phyloP scores from a whole-genome alignment of 345 rosid genomes.

The Aurinia saxatilis region DNA sequence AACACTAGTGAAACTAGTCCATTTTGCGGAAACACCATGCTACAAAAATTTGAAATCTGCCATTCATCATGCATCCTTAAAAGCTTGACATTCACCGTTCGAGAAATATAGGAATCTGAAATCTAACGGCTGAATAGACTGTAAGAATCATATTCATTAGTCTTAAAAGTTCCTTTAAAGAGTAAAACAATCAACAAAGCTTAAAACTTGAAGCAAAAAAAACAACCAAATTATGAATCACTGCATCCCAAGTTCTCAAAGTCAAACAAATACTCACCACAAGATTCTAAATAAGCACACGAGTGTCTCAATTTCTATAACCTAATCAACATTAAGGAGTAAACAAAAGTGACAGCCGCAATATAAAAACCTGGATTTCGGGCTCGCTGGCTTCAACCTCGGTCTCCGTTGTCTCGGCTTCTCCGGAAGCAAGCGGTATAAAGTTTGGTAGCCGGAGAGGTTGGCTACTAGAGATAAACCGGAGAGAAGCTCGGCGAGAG shows the following conservation, averaged over 20 bases:
- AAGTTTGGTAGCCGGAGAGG: constrained; percentile 39
- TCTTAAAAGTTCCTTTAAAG: background rate
- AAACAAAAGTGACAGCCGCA: background rate
- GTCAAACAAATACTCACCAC: background rate
- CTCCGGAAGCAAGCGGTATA: constrained; percentile 57
- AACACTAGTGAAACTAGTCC: background rate
- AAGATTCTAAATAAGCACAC: background rate
- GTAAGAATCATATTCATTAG: background rate
- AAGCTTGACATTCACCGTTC: too few species aligned
- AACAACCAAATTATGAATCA: background rate
- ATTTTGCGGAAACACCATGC: too few species aligned
- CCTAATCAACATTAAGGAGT: background rate
- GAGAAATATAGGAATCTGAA: too few species aligned
- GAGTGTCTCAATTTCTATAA: background rate
- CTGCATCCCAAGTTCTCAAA: background rate
- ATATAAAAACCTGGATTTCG: constrained; percentile 47
- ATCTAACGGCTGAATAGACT: background rate
- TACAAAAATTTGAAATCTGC: too few species aligned
- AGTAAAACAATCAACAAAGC: background rate
- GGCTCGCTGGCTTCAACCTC: constrained; percentile 45
- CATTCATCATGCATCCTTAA: too few species aligned
- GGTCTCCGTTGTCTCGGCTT: constrained; percentile 48
- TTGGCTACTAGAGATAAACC: constrained; percentile 17
- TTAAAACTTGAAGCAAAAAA: background rate
- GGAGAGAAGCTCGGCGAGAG: constrained; percentile 29